Base-by-base conservation (phyloP, 1,139 yeast species). In the Lodderomyces orthopsilosis region DNA sequence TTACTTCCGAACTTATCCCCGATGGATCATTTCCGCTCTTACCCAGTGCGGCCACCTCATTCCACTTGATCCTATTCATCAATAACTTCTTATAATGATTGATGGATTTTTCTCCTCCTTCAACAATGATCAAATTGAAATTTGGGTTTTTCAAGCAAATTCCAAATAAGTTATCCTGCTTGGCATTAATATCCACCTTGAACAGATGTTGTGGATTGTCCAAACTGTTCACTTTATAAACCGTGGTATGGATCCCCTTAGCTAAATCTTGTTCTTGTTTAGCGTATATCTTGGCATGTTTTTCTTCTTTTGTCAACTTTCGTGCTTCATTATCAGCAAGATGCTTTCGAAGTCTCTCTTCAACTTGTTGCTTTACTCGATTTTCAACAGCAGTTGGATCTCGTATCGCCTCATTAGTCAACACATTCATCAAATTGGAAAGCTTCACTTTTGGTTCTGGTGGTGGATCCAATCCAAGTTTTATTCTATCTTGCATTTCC, bases 361-460 rank as follows among this genome's bases (percentile, higher is more conserved):
- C 81, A 8, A 89, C 85, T 49, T 91, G 94, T 34, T 68, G 63
- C 40, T 79, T 70, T 0, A 94, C 97, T 44, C 73, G 64, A 59
- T 74, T 71, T 57, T 93, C 98, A 52, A 91, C 83, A 4, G 81
- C 80, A 0, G 98, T 93, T 0, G 98, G 98, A 57, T 93, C 96
- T 48, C 77, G 74, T 38, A 90, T 84, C n/a, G 94, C 88, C 48
- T 87, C 95, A 56, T 88, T 83, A 2, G 96, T 87, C 40, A 85
- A 70, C 0, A 89, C 96, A 52, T 78, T 84, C 90, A 88, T 86
- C 59, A 91, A 73, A 58, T 91, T 93, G 37, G 84, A 79, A 42
- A 89, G 67, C 54, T 84, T 88, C 24, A 91, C 88, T 61, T 91
- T 93, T 2, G 97, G 96, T 6, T 85, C 85, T 0, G 96, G 97